Conservation (phyloP, 108 stramenopile genomes). For the Thalassiosira profunda region DNA sequence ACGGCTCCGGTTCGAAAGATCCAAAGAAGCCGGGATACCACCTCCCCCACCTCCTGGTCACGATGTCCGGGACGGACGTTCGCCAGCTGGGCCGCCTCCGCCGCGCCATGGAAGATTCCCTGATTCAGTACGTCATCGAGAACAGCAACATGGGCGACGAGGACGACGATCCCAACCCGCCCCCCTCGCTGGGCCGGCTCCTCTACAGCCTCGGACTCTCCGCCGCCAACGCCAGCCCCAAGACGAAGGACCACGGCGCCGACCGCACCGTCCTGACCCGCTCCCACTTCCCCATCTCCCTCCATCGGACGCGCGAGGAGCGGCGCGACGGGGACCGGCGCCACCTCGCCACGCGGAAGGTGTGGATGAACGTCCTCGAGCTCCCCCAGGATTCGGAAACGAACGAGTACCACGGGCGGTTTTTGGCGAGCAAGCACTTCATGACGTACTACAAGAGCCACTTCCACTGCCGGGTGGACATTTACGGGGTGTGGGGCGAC, state of each 20-base stretch:
- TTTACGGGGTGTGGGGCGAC: conserved; percentile 38
- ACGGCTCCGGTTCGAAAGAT: conserved; percentile 19
- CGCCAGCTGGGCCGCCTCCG: conserved; percentile 39
- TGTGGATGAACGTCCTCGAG: conserved; percentile 49
- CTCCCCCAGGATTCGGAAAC: conserved; percentile 35
- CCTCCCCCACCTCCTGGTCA: conserved; percentile 27
- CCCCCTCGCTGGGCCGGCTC: conserved; percentile 32
- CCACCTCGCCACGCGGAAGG: conserved; percentile 16
- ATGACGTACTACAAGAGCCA: conserved; percentile 23
- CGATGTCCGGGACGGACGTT: conserved; percentile 23
- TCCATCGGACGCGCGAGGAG: not conserved
- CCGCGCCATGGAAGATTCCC: conserved; percentile 16
- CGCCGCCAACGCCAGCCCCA: conserved; percentile 29
- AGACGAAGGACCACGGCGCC: conserved; percentile 24
- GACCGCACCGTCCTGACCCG: conserved; percentile 32
- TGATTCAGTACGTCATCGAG: conserved; percentile 21
- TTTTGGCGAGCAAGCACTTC: conserved; percentile 30
- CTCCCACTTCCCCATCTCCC: conserved; percentile 19
- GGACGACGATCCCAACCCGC: conserved; percentile 6
- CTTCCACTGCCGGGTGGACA: conserved; percentile 40
- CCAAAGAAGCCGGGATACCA: conserved; percentile 26
- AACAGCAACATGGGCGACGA: conserved; percentile 3
- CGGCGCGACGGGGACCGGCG: not conserved
- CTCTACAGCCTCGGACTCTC: conserved; percentile 31
- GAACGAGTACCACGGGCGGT: conserved; percentile 31